Percentiles rank a stretch among this genome's conserved stretches.
These are phyloP conservation scores for Penicillium polonicum DNA, from an alignment of 2,329 filamentous ascomycete genomes.

Conservation along the genomic window DNA sequence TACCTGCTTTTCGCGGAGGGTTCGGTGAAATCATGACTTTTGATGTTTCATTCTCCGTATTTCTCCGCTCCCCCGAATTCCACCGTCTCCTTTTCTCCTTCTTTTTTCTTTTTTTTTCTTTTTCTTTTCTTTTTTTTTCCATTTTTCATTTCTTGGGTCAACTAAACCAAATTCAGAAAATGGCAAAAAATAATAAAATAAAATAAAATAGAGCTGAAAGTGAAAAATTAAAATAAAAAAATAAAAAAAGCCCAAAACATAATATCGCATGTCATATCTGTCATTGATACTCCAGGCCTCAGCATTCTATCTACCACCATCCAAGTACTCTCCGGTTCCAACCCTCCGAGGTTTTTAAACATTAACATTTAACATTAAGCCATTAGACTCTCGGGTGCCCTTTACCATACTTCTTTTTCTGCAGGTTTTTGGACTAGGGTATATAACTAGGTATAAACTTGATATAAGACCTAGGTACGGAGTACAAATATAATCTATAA, in stretches of 20 bases:
- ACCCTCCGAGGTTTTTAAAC: constrained; percentile 14
- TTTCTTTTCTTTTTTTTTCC: background rate
- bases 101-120: background rate
- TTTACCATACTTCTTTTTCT: background rate
- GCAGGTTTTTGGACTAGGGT: background rate
- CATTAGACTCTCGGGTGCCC: constrained; percentile 17
- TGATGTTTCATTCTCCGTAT: constrained; percentile 12
- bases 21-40: constrained; percentile 16
- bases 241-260: background rate
- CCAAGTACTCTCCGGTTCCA: constrained; percentile 10
- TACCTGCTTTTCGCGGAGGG: constrained; percentile 18
- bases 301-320: background rate
- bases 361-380: constrained; percentile 18
- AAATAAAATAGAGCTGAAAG: background rate
- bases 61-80: constrained; percentile 21
- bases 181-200: background rate
- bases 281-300: constrained; percentile 10
- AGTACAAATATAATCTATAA: background rate
- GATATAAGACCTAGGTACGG: background rate
- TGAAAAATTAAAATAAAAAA: background rate
- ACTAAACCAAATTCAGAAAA: constrained; percentile 1
- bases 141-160: constrained; percentile 5
- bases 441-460: background rate
- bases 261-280: constrained; percentile 14
- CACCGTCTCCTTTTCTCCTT: background rate